These are phyloP conservation scores for Rhodamnia argentea DNA, from an alignment of 345 rosid genomes.

Conservation along the genomic window DNA sequence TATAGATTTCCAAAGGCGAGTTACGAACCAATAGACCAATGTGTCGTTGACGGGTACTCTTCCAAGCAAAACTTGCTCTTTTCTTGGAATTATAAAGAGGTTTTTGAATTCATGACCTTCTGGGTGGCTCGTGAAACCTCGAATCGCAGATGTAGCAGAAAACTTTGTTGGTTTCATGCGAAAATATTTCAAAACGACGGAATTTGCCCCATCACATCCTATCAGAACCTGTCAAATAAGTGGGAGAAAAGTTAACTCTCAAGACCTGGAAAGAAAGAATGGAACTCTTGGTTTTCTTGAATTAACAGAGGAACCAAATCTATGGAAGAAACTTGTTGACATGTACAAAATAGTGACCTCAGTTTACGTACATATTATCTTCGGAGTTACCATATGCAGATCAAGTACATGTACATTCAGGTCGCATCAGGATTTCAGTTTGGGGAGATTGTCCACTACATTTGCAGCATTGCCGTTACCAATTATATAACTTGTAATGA, in stretches of 20 bases:
- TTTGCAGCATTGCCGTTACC: neutral
- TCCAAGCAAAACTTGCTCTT: slow-evolving; percentile 13
- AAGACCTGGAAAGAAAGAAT: neutral
- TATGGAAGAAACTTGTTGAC: neutral
- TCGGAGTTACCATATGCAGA: neutral
- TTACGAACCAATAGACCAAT: slow-evolving; percentile 28
- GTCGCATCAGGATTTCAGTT: neutral
- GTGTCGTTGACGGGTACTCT: slow-evolving; percentile 19
- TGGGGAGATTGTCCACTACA: neutral
- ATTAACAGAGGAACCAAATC: neutral
- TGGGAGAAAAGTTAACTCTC: neutral
- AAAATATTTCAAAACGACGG: slow-evolving; percentile 27
- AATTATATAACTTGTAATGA: neutral
- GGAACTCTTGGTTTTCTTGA: neutral
- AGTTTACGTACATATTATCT: neutral
- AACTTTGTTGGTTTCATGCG: slow-evolving; percentile 15
- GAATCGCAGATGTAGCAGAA: slow-evolving; percentile 18
- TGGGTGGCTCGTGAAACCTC: slow-evolving; percentile 39
- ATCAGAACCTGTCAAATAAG: slow-evolving; percentile 18
- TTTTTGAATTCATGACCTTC: slow-evolving; percentile 26
- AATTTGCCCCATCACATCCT: slow-evolving; percentile 54
- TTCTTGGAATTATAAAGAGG: slow-evolving; percentile 7
- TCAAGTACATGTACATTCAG: neutral
- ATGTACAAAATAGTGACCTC: neutral
- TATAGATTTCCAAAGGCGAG: neutral